A percentile compares a stretch with the other conserved stretches of the same genome.
Conservation (phyloP, 2,329 filamentous ascomycete genomes). For the Trichoderma semiorbis region DNA sequence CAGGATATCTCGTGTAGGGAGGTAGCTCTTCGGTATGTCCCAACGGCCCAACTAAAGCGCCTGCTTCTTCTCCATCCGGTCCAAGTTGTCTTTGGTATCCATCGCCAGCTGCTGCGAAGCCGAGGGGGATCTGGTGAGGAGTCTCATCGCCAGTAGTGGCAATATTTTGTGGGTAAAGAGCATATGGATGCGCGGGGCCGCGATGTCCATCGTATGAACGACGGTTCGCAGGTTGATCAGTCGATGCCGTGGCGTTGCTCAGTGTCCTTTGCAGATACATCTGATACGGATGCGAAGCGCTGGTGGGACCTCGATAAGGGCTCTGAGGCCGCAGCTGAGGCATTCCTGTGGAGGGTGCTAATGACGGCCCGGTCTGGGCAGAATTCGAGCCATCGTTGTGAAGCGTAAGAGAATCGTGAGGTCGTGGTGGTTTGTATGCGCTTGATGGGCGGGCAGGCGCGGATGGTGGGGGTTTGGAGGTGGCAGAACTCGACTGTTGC, state of each 20-base stretch:
- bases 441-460: conserved; percentile 48
- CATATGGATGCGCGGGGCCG: conserved; percentile 79
- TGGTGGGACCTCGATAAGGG: conserved; percentile 66
- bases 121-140: conserved; percentile 57
- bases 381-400: conserved; percentile 47
- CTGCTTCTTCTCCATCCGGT: conserved; percentile 80
- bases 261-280: conserved; percentile 75
- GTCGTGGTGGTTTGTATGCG: conserved; percentile 50
- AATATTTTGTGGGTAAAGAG: conserved; percentile 79
- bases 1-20: conserved; percentile 86
- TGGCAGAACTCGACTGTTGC: conserved; percentile 1
- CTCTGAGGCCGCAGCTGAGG: conserved; percentile 49
- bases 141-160: conserved; percentile 50
- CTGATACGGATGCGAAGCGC: conserved; percentile 78
- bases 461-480: conserved; percentile 21
- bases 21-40: conserved; percentile 89
- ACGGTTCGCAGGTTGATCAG: conserved; percentile 40
- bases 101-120: conserved; percentile 66
- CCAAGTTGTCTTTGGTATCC: conserved; percentile 70
- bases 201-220: neutral
- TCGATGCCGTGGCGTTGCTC: conserved; percentile 71
- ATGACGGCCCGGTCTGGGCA: conserved; percentile 9
- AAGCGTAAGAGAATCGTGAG: conserved; percentile 49
- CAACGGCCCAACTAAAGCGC: conserved; percentile 80
- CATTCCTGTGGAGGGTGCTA: conserved; percentile 33